Percentiles rank a stretch among this genome's conserved stretches.
phyloP scores from a whole-genome alignment of 169 alveolate species.

The Eimeria zaria region DNA sequence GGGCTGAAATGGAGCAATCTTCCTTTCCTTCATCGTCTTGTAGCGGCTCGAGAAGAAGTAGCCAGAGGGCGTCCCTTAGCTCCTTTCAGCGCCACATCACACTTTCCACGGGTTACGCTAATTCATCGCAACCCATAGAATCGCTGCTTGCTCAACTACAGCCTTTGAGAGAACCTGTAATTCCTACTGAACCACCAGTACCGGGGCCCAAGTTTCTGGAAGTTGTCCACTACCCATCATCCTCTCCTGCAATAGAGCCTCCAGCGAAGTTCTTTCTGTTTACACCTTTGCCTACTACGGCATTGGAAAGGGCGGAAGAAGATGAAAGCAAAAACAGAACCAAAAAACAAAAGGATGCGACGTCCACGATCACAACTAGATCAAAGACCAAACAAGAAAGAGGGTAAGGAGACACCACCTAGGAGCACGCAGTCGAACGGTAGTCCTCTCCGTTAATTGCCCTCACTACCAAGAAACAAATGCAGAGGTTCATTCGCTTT shows the following conservation, averaged over 20 bases:
- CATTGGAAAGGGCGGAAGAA: constrained; percentile 78
- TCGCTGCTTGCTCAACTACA: constrained; percentile 42
- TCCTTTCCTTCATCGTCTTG: neutral
- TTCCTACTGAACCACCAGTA: constrained; percentile 82
- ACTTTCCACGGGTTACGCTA: constrained; percentile 30
- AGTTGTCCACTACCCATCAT: constrained; percentile 73
- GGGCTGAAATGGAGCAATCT: constrained; percentile 28
- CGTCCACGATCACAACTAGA: constrained; percentile 67
- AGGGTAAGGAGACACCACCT: constrained; percentile 87
- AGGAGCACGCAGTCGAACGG: neutral
- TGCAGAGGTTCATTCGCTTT: neutral
- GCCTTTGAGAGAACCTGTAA: constrained; percentile 25
- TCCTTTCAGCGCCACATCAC: constrained; percentile 22
- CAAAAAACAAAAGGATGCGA: constrained; percentile 45
- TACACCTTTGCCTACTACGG: constrained; percentile 47
- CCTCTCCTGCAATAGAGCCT: constrained; percentile 29
- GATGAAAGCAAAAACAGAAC: neutral
- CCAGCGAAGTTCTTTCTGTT: constrained; percentile 44
- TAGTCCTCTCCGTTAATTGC: neutral
- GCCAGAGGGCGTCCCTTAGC: constrained; percentile 8
- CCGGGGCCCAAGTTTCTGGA: constrained; percentile 67
- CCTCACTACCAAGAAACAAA: neutral
- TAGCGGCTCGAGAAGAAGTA: constrained; percentile 2
- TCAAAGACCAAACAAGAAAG: constrained; percentile 88
- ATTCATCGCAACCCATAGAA: constrained; percentile 45